A percentile compares a stretch with the other conserved stretches of the same genome.
Evolutionary conservation across 768 basidiomycete genomes (phyloP).

Genomic region (Mycena metata): DNA sequence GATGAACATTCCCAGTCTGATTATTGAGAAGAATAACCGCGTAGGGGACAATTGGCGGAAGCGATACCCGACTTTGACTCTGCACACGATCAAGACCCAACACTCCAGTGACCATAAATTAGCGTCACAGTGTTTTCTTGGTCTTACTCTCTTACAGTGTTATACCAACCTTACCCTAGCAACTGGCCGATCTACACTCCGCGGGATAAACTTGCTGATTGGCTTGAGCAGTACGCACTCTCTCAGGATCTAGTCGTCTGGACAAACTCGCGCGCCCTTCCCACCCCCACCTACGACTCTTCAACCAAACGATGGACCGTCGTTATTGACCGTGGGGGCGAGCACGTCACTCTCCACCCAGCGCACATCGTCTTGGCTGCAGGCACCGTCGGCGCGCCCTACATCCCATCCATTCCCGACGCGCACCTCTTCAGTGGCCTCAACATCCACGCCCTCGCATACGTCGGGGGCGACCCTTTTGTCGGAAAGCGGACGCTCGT

Average conservation of each 20-base stretch:
- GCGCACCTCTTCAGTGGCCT: conserved; percentile 48
- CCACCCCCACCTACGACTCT: conserved; percentile 51
- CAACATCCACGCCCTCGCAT: conserved; percentile 49
- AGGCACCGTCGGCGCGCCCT: conserved; percentile 52
- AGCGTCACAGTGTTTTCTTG: background rate
- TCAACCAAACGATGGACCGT: conserved; percentile 50
- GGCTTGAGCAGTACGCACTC: conserved; percentile 57
- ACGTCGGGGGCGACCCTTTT: conserved; percentile 45
- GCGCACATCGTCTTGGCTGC: conserved; percentile 58
- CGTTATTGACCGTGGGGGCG: conserved; percentile 47
- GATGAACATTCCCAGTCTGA: conserved; percentile 54
- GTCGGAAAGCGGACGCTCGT: conserved; percentile 53
- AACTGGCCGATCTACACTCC: conserved; percentile 60
- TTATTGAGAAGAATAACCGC: conserved; percentile 51
- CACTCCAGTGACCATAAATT: conserved; percentile 44
- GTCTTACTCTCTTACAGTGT: conserved; percentile 43
- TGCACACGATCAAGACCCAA: conserved; percentile 55
- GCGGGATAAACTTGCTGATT: conserved; percentile 57
- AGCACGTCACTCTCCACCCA: conserved; percentile 48
- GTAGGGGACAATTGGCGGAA: conserved; percentile 60
- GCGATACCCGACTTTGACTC: conserved; percentile 56
- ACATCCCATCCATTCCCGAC: conserved; percentile 45
- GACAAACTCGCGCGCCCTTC: conserved; percentile 51
- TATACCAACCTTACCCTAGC: conserved; percentile 54
- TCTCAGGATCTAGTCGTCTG: conserved; percentile 59